Percentiles rank a stretch among this genome's conserved stretches.
Evolutionary conservation across 2,329 filamentous ascomycete genomes (phyloP).

Genomic region (Diaporthe velutina): DNA sequence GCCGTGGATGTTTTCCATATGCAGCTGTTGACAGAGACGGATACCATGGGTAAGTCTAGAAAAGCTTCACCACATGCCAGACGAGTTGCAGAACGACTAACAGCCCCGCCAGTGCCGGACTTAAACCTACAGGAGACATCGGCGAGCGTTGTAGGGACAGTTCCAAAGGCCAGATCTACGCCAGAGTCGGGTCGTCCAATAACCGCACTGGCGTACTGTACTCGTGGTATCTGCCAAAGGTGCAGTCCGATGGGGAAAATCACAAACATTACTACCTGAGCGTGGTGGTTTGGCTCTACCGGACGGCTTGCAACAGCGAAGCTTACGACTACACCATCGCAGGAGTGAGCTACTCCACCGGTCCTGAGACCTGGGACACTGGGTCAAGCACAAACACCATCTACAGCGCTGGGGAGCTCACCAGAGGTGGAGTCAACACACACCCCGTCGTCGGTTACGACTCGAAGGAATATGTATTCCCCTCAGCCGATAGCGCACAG

Average conservation of each 20-base stretch:
- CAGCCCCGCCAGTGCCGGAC: not conserved
- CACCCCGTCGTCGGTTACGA: not conserved
- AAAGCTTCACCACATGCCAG: not conserved
- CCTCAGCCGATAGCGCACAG: not conserved
- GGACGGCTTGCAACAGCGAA: not conserved
- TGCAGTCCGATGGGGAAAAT: slow-evolving; percentile 2
- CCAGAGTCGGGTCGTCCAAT: not conserved
- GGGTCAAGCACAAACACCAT: not conserved
- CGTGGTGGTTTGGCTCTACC: not conserved
- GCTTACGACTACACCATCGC: slow-evolving; percentile 4
- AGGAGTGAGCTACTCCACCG: slow-evolving; percentile 1
- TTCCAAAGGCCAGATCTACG: not conserved
- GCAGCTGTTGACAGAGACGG: slow-evolving; percentile 1
- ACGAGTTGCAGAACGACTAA: not conserved
- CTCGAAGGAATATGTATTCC: slow-evolving; percentile 1
- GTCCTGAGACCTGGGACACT: slow-evolving; percentile 6
- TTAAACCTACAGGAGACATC: not conserved
- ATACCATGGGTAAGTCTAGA: not conserved
- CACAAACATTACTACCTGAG: slow-evolving; percentile 7
- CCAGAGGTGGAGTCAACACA: not conserved
- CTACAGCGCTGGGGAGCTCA: slow-evolving; percentile 5
- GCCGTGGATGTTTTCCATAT: slow-evolving; percentile 1
- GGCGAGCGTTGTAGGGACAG: slow-evolving; percentile 7
- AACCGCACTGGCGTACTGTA: not conserved
- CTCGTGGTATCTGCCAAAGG: not conserved